Evolutionary conservation across 108 stramenopile genomes (phyloP).

Genomic region (Cyclotella atomus): DNA sequence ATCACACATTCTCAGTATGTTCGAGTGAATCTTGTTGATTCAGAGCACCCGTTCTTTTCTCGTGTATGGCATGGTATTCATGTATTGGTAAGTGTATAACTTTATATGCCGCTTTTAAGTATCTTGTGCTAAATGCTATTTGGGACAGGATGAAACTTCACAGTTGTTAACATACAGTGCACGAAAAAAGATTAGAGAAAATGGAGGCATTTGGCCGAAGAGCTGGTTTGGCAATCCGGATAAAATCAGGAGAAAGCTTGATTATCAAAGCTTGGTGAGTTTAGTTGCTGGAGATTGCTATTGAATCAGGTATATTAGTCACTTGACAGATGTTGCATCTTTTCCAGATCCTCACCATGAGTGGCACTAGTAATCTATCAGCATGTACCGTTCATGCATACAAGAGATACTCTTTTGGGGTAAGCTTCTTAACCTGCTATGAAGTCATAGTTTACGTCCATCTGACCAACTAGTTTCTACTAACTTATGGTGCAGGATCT

Average conservation of each 20-base stretch:
- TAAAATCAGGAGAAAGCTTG: conserved; percentile 27
- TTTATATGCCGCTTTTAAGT: too few species aligned
- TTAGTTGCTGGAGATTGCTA: not conserved
- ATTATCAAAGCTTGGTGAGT: conserved; percentile 30
- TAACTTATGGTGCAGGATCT: conserved; percentile 8
- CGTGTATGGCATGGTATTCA: conserved; percentile 47
- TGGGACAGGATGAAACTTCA: conserved; percentile 39
- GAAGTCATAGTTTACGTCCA: too few species aligned
- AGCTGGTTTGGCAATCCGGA: conserved; percentile 30
- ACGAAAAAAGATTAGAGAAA: conserved; percentile 18
- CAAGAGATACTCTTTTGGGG: conserved; percentile 30
- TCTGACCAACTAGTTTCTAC: not conserved
- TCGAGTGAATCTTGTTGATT: conserved; percentile 46
- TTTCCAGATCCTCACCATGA: conserved; percentile 21
- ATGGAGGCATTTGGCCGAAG: conserved; percentile 37
- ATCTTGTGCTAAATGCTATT: too few species aligned
- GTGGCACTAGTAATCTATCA: conserved; percentile 39
- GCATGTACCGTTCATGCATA: conserved; percentile 41
- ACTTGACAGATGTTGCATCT: not conserved
- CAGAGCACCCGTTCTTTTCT: conserved; percentile 48
- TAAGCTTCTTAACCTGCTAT: not conserved
- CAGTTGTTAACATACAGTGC: conserved; percentile 38
- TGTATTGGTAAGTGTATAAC: too few species aligned
- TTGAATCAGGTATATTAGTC: not conserved
- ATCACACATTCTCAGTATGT: conserved; percentile 43